Percentiles rank a stretch among this genome's conserved stretches.
Conservation (phyloP, 805 yeast genomes). For the Yarrowia keelungensis region DNA sequence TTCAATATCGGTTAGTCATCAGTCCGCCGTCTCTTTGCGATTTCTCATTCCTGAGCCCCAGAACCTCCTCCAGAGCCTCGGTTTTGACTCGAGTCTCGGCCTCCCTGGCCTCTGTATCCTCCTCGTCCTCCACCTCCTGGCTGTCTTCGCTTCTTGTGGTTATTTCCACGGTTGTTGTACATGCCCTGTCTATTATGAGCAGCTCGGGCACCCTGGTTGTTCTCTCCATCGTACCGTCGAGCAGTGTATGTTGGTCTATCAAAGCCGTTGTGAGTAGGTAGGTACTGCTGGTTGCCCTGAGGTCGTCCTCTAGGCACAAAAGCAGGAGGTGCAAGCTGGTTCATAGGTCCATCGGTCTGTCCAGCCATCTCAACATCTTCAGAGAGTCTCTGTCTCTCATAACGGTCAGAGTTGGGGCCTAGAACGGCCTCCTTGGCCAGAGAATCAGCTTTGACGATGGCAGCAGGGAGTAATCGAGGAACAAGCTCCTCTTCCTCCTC, state of each 20-base stretch:
- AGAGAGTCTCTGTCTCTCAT: constrained; percentile 19
- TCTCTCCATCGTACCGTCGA: constrained; percentile 7
- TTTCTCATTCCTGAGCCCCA: not conserved
- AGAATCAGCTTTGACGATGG: constrained; percentile 12
- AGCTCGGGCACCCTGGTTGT: constrained; percentile 4
- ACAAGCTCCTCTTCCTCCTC: constrained; percentile 22
- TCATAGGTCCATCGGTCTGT: constrained; percentile 12
- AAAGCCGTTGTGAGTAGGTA: constrained; percentile 2
- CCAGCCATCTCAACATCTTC: constrained; percentile 16
- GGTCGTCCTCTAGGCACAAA: not conserved
- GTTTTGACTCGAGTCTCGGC: constrained; percentile 8
- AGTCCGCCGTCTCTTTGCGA: not conserved
- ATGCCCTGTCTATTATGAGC: constrained; percentile 18
- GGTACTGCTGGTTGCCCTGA: constrained; percentile 11
- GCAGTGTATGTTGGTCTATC: constrained; percentile 5
- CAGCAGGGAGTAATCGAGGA: constrained; percentile 2
- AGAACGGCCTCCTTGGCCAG: not conserved
- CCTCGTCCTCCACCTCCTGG: not conserved
- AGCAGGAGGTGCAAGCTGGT: not conserved
- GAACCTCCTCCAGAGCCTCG: constrained; percentile 10
- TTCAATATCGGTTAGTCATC: not conserved
- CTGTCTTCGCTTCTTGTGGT: constrained; percentile 5
- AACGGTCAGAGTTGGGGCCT: constrained; percentile 5
- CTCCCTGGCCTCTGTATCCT: not conserved
- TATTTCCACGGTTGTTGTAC: constrained; percentile 15